Conservation (phyloP, 805 yeast species). For the Phaffomyces opuntiae region DNA sequence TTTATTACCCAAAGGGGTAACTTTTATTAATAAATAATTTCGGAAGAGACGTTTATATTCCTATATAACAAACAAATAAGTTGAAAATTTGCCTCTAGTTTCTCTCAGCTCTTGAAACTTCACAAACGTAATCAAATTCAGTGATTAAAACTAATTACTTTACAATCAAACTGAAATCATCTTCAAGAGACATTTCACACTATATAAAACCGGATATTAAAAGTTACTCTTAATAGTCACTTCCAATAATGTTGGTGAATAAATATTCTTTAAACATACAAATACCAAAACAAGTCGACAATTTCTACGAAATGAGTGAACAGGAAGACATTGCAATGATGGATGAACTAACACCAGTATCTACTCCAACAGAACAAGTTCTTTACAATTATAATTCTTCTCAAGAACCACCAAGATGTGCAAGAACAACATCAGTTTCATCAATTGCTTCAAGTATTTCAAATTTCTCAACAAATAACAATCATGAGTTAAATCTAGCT, state of each 20-base stretch:
- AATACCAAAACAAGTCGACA: not conserved
- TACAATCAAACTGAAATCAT: too few relatives aligned
- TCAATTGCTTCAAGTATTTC: conserved; percentile 22
- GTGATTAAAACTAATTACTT: too few relatives aligned
- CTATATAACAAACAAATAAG: too few relatives aligned
- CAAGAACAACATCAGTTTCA: conserved; percentile 21
- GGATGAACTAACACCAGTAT: conserved; percentile 19
- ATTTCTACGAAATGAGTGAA: not conserved
- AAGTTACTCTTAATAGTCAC: not conserved
- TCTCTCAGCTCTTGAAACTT: too few relatives aligned
- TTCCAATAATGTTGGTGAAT: conserved; percentile 11
- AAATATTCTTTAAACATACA: conserved; percentile 14
- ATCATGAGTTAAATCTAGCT: conserved; percentile 19
- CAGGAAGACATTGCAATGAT: conserved; percentile 12
- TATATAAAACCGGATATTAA: not conserved
- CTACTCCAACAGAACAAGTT: conserved; percentile 20
- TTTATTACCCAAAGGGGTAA: too few relatives aligned
- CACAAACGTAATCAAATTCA: too few relatives aligned
- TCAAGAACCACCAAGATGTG: conserved; percentile 19
- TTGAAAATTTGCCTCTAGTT: too few relatives aligned
- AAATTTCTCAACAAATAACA: conserved; percentile 10
- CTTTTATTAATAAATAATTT: too few relatives aligned
- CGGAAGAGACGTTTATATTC: too few relatives aligned
- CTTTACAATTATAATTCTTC: conserved; percentile 7
- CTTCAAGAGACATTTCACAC: too few relatives aligned